Evolutionary conservation across 1,284 basidiomycete genomes (phyloP), one percentile per base, ranked within the genome.

Genomic region (Sanghuangporus sanghuang): DNA sequence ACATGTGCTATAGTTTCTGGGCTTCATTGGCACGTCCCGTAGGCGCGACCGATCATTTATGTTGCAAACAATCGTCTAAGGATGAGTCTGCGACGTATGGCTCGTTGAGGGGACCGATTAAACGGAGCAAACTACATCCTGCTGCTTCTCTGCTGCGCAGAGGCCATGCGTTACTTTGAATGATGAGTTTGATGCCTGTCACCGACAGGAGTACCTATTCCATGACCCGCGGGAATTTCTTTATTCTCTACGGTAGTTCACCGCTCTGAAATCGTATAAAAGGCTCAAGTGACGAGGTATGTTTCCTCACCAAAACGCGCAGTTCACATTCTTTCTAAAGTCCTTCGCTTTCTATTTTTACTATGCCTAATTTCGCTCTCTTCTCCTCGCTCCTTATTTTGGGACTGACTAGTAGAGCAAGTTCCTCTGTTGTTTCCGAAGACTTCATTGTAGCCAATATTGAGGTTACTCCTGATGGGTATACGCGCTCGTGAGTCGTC

Each of bases 401-500:
- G 50, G 48, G 46, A 46, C 40, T 59, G 21, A n/a, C 48, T 6
- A 32, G 32, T 14, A 23, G 35, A 18, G 54, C 55, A 32, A 55
- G 44, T 23, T 62, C 62, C 39, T 64, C 59, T 21, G 18, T 61
- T 14, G 64, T 68, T 6, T 55, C 57, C 21, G 50, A 59, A n/a
- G 49, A 65, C 9, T 62, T 68, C 40, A 49, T 40, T 21, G 21
- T 70, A 23, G 42, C 61, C 11, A 68, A 70, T 55, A 52, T 60
- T 3, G 16, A 63, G 8, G 60, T 69, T 16, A 58, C 68, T 23
- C 71, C 71, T 4, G 75, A 76, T 61, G 75, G 75, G 7, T 73
- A 71, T 42, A 7, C 63, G 27, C 67, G 76, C 59, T 69, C 67
- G 75, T 76, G 53, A 39, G 67, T 70, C 9, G 1, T 63, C 3